Percentiles rank a stretch among this genome's conserved stretches.
phyloP scores from a whole-genome alignment of 768 basidiomycete species.

The Cytidiella melzeri region DNA sequence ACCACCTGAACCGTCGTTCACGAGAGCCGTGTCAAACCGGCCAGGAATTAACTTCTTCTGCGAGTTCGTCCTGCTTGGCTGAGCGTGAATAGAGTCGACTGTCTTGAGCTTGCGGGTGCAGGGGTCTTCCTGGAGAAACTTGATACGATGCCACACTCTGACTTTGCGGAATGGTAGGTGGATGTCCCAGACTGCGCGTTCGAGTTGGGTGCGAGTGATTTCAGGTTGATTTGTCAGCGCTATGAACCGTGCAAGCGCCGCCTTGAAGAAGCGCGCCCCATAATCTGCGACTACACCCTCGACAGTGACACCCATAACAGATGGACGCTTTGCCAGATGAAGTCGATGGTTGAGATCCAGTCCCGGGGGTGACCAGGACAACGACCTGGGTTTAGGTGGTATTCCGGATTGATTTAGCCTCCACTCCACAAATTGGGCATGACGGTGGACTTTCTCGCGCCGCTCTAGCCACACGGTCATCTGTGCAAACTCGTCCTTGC shows the following conservation, averaged over 20 bases:
- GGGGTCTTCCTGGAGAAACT: background rate
- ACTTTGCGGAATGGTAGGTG: background rate
- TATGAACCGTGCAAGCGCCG: background rate
- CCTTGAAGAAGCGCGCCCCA: background rate
- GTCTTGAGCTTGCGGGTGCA: background rate
- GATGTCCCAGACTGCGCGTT: background rate
- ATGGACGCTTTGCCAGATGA: background rate
- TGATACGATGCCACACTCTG: background rate
- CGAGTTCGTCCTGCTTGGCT: background rate
- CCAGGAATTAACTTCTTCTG: background rate
- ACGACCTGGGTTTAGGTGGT: too few relatives aligned
- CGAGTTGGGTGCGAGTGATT: background rate
- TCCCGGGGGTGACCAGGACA: too few relatives aligned
- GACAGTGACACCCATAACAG: background rate
- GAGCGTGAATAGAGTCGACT: background rate
- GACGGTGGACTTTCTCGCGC: conserved; percentile 28
- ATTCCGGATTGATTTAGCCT: too few relatives aligned
- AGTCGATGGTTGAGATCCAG: background rate
- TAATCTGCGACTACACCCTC: background rate
- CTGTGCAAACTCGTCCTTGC: conserved; percentile 24
- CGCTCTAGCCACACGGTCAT: conserved; percentile 34
- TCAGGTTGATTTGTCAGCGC: background rate
- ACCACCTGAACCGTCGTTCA: background rate
- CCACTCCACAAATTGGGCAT: too few relatives aligned
- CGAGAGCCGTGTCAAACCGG: background rate